These are phyloP conservation scores for Camelina laxa DNA, from an alignment of 345 rosid species.

Conservation along the genomic window DNA sequence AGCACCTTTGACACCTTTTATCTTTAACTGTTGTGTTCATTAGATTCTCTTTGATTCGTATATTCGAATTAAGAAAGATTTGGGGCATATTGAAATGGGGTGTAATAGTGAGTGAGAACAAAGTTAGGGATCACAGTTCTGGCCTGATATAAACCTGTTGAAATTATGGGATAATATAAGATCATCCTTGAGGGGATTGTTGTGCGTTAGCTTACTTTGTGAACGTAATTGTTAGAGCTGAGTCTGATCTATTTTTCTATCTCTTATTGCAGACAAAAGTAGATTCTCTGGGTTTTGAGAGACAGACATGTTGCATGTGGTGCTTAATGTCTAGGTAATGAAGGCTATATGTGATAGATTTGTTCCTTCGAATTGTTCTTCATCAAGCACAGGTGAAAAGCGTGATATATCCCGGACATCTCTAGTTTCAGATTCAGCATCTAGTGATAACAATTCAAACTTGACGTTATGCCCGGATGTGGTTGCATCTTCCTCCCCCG, in stretches of 20 bases:
- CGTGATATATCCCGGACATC: slow-evolving; percentile 50
- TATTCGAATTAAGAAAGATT: neutral
- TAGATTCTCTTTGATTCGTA: slow-evolving; percentile 8
- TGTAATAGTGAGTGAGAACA: slow-evolving; percentile 8
- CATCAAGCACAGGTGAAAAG: slow-evolving; percentile 48
- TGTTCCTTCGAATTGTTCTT: slow-evolving; percentile 54
- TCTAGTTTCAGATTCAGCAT: slow-evolving; percentile 54
- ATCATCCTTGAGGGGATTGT: neutral
- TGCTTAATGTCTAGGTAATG: slow-evolving; percentile 54
- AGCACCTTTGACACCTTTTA: neutral
- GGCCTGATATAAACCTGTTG: neutral
- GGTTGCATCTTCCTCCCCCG: slow-evolving; percentile 63
- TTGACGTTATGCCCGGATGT: slow-evolving; percentile 55
- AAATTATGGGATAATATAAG: slow-evolving; percentile 4
- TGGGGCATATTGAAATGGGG: neutral
- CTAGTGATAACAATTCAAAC: slow-evolving; percentile 47
- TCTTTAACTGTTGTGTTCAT: slow-evolving; percentile 19
- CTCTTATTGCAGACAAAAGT: slow-evolving; percentile 39
- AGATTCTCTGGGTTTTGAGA: slow-evolving; percentile 25
- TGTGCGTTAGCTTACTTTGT: neutral
- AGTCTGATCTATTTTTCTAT: neutral
- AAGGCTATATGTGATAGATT: slow-evolving; percentile 68
- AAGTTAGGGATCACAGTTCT: neutral
- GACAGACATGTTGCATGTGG: slow-evolving; percentile 29
- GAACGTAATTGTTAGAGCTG: neutral